Evolutionary conservation across 2,329 filamentous ascomycete genomes (phyloP), one percentile per base, ranked within the genome.

Genomic region (Monosporascus sp.): DNA sequence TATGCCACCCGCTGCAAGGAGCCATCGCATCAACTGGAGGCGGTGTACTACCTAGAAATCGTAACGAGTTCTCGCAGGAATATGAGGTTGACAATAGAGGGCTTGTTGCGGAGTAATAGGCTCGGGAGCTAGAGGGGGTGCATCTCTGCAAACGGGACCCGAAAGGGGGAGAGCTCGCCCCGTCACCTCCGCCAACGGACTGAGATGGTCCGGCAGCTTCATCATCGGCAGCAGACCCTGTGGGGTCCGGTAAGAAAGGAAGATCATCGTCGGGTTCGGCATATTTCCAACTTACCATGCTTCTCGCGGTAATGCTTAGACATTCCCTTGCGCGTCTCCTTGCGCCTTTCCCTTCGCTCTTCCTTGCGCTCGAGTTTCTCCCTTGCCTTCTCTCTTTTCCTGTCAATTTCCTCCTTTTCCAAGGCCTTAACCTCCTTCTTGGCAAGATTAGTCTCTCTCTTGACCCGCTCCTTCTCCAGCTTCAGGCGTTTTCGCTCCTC

Each of bases 361-460:
- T 43, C 14, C 27, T n/a, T 8, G 49, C 49, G 31, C 49, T 60
- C 59, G 14, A 52, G 56, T 36, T 57, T 56, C 52, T 53, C 59
- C 27, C 50, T 56, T 26, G 54, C 56, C 46, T 54, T 61, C 20
- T 58, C 55, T 20, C 48, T 56, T 49, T 56, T 61, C 38, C 43
- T 58, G 37, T 54, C 57, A 52, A 52, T 63, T 48, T 61, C 60
- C 41, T 60, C 53, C 31, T 52, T 61, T 51, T 60, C 56, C 26
- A 56, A 50, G 19, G 49, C 50, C 46, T 59, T 61, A 14, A 48
- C 56, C 45, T 55, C 57, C 34, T 57, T 62, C 45, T 51, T 53
- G 19, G 57, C 53, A 20, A 54, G 52, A 8, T 45, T 52, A 3
- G 50, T 48, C 24, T 50, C 56, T 14, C 46, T 34, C 48, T 41